Percentiles rank a stretch among this genome's conserved stretches.
Conservation (phyloP, 75 land plant genomes). For the Picea sitchensis region DNA sequence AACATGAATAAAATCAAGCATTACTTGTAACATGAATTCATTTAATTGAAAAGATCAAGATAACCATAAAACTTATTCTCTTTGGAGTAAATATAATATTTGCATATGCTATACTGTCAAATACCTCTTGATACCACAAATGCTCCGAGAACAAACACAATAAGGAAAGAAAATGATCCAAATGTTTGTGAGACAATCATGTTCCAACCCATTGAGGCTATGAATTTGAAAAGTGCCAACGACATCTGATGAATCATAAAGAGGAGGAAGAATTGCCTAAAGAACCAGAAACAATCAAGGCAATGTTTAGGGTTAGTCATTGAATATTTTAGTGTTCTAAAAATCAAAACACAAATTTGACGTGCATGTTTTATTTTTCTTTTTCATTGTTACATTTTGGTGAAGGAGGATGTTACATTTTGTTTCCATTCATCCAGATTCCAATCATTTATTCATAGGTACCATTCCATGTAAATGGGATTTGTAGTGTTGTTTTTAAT, state of each 20-base stretch:
- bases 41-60: not conserved
- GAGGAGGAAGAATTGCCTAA: conserved; percentile 31
- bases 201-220: too few relatives aligned
- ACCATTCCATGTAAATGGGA: not conserved
- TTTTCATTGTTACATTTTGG: not conserved
- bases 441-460: not conserved
- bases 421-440: not conserved
- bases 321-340: not conserved
- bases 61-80: not conserved
- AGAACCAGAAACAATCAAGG: conserved; percentile 22
- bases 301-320: not conserved
- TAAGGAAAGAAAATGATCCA: too few relatives aligned
- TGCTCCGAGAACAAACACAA: too few relatives aligned
- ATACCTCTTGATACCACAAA: too few relatives aligned
- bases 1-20: too few relatives aligned
- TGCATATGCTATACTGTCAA: conserved; percentile 5
- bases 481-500: not conserved
- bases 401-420: not conserved
- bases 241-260: too few relatives aligned
- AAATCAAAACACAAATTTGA: not conserved
- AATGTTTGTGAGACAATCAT: too few relatives aligned
- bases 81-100: conserved; percentile 10
- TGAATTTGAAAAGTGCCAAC: not conserved
- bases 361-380: not conserved
- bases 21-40: too few relatives aligned